Evolutionary conservation across 2,329 filamentous ascomycete species (phyloP).

Genomic region (Cladosporium sp.): DNA sequence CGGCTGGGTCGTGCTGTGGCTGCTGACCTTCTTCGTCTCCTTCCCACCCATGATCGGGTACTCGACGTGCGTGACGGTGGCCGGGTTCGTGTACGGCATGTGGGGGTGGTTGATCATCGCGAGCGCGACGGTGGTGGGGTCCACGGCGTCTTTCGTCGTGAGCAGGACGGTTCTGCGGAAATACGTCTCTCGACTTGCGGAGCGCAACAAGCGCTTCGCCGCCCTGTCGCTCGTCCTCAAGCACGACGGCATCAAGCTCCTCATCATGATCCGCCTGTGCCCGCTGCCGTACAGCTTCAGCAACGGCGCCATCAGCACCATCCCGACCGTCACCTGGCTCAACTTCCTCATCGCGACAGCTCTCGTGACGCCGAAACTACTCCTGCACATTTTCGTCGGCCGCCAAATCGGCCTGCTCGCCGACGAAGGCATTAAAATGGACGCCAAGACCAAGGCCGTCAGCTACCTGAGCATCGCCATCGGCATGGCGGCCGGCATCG

Average conservation of each 20-base stretch:
- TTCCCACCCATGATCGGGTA: constrained; percentile 90
- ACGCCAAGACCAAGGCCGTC: constrained; percentile 68
- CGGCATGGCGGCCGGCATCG: constrained; percentile 66
- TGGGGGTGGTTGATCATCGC: constrained; percentile 83
- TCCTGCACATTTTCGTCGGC: constrained; percentile 92
- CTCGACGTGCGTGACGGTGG: constrained; percentile 67
- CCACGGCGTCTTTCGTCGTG: constrained; percentile 72
- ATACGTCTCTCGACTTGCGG: constrained; percentile 77
- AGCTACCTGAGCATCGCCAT: constrained; percentile 79
- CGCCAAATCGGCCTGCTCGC: constrained; percentile 75
- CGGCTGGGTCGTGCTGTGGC: constrained; percentile 73
- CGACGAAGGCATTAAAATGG: constrained; percentile 82
- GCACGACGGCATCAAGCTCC: constrained; percentile 80
- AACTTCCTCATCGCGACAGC: constrained; percentile 80
- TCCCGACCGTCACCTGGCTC: constrained; percentile 75
- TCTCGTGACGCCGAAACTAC: constrained; percentile 76
- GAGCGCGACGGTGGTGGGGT: constrained; percentile 72
- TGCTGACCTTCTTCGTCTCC: constrained; percentile 68
- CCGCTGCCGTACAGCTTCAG: constrained; percentile 89
- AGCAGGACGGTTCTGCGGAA: constrained; percentile 72
- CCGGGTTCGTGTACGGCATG: constrained; percentile 69
- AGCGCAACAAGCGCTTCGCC: constrained; percentile 79
- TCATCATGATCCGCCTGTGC: constrained; percentile 89
- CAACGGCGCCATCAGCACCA: constrained; percentile 91
- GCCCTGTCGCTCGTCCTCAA: constrained; percentile 85